A percentile compares a stretch with the other conserved stretches of the same genome.
These are phyloP conservation scores for Aegilops speltoides DNA, from an alignment of 176 grass and related monocot species.

Conservation along the genomic window DNA sequence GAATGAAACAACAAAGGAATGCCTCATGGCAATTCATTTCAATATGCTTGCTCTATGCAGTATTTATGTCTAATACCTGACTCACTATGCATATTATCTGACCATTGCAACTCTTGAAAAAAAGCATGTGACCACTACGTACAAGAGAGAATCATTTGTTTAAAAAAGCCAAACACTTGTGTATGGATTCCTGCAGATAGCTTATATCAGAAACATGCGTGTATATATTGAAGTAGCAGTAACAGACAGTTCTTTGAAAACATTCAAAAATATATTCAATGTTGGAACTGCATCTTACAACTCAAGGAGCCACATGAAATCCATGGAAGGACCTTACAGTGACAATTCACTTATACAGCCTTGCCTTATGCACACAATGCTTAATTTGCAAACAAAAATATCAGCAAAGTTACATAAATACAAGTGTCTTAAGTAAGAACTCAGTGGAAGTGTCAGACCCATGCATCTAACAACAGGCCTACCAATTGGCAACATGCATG, in stretches of 20 bases:
- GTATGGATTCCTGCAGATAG: background rate
- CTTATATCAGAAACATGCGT: background rate
- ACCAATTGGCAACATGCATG: background rate
- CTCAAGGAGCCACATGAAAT: background rate
- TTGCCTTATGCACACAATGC: background rate
- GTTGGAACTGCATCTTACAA: background rate
- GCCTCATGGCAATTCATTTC: background rate
- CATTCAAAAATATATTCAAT: background rate
- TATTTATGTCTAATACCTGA: background rate
- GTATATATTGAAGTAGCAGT: background rate
- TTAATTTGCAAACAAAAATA: background rate
- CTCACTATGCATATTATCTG: background rate
- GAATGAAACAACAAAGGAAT: background rate
- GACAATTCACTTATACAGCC: background rate
- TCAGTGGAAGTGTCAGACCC: no score
- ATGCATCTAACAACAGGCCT: background rate
- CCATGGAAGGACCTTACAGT: background rate
- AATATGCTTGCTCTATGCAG: background rate
- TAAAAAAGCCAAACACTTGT: background rate
- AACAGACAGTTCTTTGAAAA: background rate
- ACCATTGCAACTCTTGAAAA: background rate
- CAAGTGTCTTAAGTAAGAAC: no score
- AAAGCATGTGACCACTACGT: background rate
- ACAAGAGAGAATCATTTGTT: background rate
- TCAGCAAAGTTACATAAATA: background rate